These are phyloP conservation scores for Sporobolomyces pararoseus DNA, from an alignment of 768 basidiomycete genomes.

Conservation along the genomic window DNA sequence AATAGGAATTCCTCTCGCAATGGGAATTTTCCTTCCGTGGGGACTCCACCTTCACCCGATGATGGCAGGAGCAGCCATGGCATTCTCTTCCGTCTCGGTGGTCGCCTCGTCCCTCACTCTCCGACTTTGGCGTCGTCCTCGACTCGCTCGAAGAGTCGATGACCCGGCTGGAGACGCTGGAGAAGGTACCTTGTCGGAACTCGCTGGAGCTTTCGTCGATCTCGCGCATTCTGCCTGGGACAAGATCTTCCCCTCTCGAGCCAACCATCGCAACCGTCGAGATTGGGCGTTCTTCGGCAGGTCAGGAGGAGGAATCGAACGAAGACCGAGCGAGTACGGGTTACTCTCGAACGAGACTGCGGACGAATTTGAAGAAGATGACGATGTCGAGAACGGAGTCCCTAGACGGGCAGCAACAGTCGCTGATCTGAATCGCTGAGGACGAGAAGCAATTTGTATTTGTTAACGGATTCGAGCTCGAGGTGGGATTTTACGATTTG, in stretches of 20 bases:
- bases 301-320: background rate
- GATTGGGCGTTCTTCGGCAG: background rate
- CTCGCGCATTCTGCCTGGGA: constrained; percentile 11
- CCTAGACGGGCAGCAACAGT: background rate
- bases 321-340: constrained; percentile 35
- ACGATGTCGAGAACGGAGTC: constrained; percentile 20
- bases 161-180: constrained; percentile 26
- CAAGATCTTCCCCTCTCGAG: constrained; percentile 1
- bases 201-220: constrained; percentile 18
- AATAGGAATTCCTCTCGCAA: constrained; percentile 82
- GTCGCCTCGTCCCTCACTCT: constrained; percentile 83
- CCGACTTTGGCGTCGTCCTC: constrained; percentile 64
- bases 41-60: constrained; percentile 93
- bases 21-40: constrained; percentile 91
- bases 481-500: no score
- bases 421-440: background rate
- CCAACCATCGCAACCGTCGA: background rate
- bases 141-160: constrained; percentile 31
- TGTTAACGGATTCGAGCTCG: no score
- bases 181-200: constrained; percentile 30
- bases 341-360: constrained; percentile 6
- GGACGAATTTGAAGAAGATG: background rate
- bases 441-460: background rate
- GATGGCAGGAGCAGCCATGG: constrained; percentile 99
- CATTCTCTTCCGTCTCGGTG: constrained; percentile 92